Percentiles rank a stretch among this genome's conserved stretches.
Conservation (phyloP, 1,284 basidiomycete species). For the Irpex sp. region DNA sequence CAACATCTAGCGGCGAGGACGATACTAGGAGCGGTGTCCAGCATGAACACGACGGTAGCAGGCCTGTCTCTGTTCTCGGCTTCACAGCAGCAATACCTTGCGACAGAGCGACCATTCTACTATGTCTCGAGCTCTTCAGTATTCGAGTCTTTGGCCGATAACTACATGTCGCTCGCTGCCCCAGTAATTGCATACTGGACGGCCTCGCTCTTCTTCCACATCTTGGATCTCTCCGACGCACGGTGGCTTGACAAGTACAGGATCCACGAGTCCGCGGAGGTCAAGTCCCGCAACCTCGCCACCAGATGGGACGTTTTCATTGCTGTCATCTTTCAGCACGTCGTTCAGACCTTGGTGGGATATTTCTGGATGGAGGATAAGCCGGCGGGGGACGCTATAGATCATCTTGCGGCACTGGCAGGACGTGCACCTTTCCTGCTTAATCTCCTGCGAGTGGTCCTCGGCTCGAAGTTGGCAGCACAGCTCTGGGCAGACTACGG, state of each 20-base stretch:
- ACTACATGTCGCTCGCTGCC: slow-evolving; percentile 66
- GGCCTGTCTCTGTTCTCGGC: slow-evolving; percentile 17
- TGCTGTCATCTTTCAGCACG: slow-evolving; percentile 84
- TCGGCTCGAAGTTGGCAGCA: slow-evolving; percentile 31
- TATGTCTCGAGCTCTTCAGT: slow-evolving; percentile 20
- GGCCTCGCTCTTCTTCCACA: slow-evolving; percentile 78
- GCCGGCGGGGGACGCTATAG: slow-evolving; percentile 33
- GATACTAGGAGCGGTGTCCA: not conserved
- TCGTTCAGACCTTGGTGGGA: slow-evolving; percentile 81
- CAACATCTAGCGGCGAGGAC: not conserved
- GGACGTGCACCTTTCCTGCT: slow-evolving; percentile 37
- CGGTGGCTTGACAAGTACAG: slow-evolving; percentile 83
- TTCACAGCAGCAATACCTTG: slow-evolving; percentile 23
- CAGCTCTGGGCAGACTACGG: slow-evolving; percentile 42
- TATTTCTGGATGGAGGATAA: slow-evolving; percentile 64
- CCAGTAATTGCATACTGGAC: slow-evolving; percentile 90
- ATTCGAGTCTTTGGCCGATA: slow-evolving; percentile 47
- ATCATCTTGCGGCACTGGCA: slow-evolving; percentile 51
- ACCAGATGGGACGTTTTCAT: slow-evolving; percentile 67
- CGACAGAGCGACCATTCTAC: slow-evolving; percentile 23
- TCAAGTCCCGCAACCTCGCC: slow-evolving; percentile 75
- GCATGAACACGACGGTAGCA: slow-evolving; percentile 22
- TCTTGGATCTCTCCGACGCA: slow-evolving; percentile 73
- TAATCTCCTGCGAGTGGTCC: slow-evolving; percentile 36
- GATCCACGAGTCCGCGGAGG: slow-evolving; percentile 86